phyloP scores from a whole-genome alignment of 129 eudicot species.

The Chrysanthemum seticuspe region DNA sequence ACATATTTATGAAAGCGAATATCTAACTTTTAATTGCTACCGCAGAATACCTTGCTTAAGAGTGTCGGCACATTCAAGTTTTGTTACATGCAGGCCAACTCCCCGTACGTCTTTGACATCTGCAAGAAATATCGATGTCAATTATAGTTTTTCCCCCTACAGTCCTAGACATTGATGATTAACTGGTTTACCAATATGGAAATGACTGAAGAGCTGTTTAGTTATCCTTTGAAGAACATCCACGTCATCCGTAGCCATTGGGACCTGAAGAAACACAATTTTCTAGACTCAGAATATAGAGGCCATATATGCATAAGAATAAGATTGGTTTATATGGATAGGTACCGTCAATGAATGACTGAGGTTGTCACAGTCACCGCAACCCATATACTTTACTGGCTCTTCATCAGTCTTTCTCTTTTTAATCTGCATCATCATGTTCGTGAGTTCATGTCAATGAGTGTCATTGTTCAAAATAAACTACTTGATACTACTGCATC shows the following conservation, averaged over 20 bases:
- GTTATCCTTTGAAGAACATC: conserved; percentile 73
- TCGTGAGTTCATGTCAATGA: conserved; percentile 22
- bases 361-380: conserved; percentile 87
- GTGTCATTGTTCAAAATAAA: background rate
- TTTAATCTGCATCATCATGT: conserved; percentile 53
- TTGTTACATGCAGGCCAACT: conserved; percentile 87
- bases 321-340: background rate
- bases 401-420: conserved; percentile 75
- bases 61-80: conserved; percentile 68
- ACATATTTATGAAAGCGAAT: background rate
- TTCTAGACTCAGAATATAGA: conserved; percentile 12
- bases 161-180: background rate
- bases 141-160: conserved; percentile 13
- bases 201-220: conserved; percentile 64
- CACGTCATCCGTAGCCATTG: conserved; percentile 80
- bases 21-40: background rate
- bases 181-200: conserved; percentile 55
- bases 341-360: conserved; percentile 88
- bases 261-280: conserved; percentile 51
- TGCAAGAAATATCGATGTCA: conserved; percentile 28
- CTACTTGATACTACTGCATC: background rate
- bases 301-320: background rate
- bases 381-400: conserved; percentile 89
- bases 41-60: conserved; percentile 49
- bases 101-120: conserved; percentile 91